Evolutionary conservation across 2,329 filamentous ascomycete genomes (phyloP).

Genomic region (Fusarium robinianum): DNA sequence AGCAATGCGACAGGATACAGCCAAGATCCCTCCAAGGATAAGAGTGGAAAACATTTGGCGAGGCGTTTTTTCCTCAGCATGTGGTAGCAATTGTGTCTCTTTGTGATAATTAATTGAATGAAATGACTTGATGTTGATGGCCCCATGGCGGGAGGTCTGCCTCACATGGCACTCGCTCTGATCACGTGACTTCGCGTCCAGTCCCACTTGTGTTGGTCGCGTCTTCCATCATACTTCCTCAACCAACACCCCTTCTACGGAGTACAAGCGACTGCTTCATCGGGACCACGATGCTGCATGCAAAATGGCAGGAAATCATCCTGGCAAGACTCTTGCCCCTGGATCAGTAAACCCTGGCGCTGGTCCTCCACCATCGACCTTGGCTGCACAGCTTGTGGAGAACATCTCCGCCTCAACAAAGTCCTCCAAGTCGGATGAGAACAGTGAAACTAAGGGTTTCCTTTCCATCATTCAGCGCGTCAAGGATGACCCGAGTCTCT

Average conservation of each 20-base stretch:
- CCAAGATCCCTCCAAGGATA: too few relatives aligned
- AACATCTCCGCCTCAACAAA: constrained; percentile 71
- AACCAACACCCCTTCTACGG: background rate
- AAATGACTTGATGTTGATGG: too few relatives aligned
- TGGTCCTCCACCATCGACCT: constrained; percentile 71
- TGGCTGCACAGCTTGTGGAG: constrained; percentile 85
- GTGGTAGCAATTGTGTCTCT: too few relatives aligned
- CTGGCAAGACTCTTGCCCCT: constrained; percentile 23
- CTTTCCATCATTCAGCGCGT: constrained; percentile 60
- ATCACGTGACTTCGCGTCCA: constrained; percentile 33
- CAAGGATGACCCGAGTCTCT: constrained; percentile 54
- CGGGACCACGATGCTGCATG: constrained; percentile 32
- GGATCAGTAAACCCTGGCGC: constrained; percentile 25
- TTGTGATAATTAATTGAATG: too few relatives aligned
- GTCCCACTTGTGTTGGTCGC: constrained; percentile 26
- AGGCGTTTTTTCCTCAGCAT: too few relatives aligned
- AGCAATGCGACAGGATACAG: too few relatives aligned
- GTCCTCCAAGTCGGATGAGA: constrained; percentile 66
- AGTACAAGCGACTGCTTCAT: constrained; percentile 8
- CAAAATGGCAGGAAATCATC: constrained; percentile 38
- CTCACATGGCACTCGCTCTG: too few relatives aligned
- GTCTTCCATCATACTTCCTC: constrained; percentile 8
- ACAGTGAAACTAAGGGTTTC: constrained; percentile 75
- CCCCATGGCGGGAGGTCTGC: too few relatives aligned
- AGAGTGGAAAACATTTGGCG: too few relatives aligned